Base-by-base conservation (phyloP, 2,329 filamentous ascomycete species). In the Aspergillus sp. region DNA sequence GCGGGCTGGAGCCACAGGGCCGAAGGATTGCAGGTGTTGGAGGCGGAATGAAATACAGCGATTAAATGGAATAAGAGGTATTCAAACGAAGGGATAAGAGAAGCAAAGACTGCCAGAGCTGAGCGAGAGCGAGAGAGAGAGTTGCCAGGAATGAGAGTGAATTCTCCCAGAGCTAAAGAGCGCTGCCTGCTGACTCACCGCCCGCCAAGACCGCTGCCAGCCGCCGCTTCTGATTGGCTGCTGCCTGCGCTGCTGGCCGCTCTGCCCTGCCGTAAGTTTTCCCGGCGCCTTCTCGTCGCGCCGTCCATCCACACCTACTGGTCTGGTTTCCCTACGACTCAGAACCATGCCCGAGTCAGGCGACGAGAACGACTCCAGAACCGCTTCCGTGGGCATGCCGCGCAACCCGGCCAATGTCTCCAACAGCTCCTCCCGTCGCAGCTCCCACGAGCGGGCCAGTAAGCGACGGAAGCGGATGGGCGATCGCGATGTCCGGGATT, bases 321-420 rank as follows among this genome's bases (percentile, higher is more conserved):
- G 8, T 24, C 29, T 10, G 8, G 5, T 13, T 10, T 15, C 17
- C 15, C 17, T n/a, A 11, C 2, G 15, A 14, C 24, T 15, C 27
- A 15, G 14, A 11, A 26, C 24, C 22, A 57, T 55, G 52, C 15
- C 49, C 30, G 43, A 47, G 17, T 41, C 52, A 16, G 52, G 44
- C 26, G 54, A 60, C 30, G 57, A 63, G 19, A 51, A 54, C 30
- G 58, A 71, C 42, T 71, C 68, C 12, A 57, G 68, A 29, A 70
- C 64, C 24, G 63, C 62, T 28, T 53, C 58, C 2, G 52, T 69
- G 15, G 63, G 64, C 11, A 42, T 49, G 24, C 60, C 59, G 47
- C 62, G 63, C 12, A 36, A 33, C 28, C 49, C 44, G 30, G 37
- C 36, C 24, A 47, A 45, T 7, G 40, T 38, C 16, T 48, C 45